Evolutionary conservation across 768 basidiomycete genomes (phyloP), one percentile per base, ranked within the genome.

Genomic region (Chalciporus sphaerocephalus): DNA sequence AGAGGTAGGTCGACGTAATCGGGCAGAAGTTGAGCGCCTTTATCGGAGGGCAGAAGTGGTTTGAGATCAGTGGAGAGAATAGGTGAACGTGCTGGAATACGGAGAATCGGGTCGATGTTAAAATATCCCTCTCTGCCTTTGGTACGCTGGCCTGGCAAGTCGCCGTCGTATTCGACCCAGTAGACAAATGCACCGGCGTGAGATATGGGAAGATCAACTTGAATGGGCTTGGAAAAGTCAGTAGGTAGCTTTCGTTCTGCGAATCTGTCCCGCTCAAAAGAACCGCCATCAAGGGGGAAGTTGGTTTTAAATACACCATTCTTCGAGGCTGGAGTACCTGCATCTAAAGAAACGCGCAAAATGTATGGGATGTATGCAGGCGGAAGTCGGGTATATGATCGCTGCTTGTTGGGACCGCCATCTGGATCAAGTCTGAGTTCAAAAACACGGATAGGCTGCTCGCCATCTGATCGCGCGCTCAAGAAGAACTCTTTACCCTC

Each of bases 171-270:
- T 67, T 97, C 94, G 36, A 99, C 72, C 83, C 86, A 96, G 68
- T 90, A 98, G 44, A 87, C 80, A 71, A 97, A 99, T 0, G 94
- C 92, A 43, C 96, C 96, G 0, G 96, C 91, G 51, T 93, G 91
- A 4, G 92, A 93, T 69, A 99, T 97, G 39, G 93, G 92, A 7
- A 99, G 75, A 70, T 98, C 92, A 33, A 98, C 81, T 53, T 90
- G 85, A 47, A 99, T 88, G 13, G 95, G 85, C 59, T 91, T 95
- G 21, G 84, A 90, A 58, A 92, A 85, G 64, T 93, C 77, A 7
- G 78, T 82, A 8, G 93, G 92, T 10, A 96, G 74, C 47, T 69
- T 83, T 60, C 89, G 75, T 64, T 92, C 76, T 2, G 81, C 73
- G 61, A 87, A 90, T 39, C 68, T 75, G 50, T 84, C 80, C 22